Evolutionary conservation across 495 filamentous ascomycete genomes (phyloP).

Genomic region (Trichocladium uniseriatum): DNA sequence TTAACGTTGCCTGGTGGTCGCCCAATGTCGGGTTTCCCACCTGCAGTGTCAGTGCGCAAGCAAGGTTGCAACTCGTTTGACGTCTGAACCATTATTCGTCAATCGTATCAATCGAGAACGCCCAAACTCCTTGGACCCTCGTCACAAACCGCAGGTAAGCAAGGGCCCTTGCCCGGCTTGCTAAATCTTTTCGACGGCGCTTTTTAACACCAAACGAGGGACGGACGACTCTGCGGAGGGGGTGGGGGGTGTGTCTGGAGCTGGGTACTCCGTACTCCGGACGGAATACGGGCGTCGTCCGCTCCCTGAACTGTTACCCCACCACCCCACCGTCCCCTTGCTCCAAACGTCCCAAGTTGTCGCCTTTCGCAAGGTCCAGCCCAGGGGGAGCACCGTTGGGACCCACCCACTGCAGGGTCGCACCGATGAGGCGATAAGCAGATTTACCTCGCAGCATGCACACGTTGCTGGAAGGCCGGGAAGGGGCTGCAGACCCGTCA

Average conservation of each 20-base stretch:
- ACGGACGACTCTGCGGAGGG: no score
- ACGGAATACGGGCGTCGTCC: no score
- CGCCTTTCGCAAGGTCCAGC: constrained; percentile 11
- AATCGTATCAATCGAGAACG: no score
- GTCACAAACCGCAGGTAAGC: no score
- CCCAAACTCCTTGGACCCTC: constrained; percentile 2
- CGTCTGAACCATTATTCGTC: constrained; percentile 4
- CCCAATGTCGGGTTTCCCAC: background rate
- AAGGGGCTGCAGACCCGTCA: constrained; percentile 13
- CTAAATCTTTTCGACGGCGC: no score
- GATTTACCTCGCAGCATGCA: constrained; percentile 31
- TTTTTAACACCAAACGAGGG: no score
- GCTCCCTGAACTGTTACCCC: constrained; percentile 2
- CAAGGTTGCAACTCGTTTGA: constrained; percentile 5
- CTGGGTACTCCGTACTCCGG: no score
- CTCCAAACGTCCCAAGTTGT: constrained; percentile 1
- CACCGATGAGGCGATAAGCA: constrained; percentile 7
- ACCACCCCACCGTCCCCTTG: constrained; percentile 11
- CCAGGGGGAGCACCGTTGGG: constrained; percentile 12
- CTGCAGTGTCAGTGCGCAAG: constrained; percentile 19
- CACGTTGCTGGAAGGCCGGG: constrained; percentile 17
- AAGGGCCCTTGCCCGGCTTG: no score
- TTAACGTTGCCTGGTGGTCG: no score
- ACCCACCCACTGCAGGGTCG: constrained; percentile 22
- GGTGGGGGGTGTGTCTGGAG: no score